Evolutionary conservation across 345 rosid genomes (phyloP), one percentile per base, ranked within the genome.

Genomic region (Eucalyptus microcorys): DNA sequence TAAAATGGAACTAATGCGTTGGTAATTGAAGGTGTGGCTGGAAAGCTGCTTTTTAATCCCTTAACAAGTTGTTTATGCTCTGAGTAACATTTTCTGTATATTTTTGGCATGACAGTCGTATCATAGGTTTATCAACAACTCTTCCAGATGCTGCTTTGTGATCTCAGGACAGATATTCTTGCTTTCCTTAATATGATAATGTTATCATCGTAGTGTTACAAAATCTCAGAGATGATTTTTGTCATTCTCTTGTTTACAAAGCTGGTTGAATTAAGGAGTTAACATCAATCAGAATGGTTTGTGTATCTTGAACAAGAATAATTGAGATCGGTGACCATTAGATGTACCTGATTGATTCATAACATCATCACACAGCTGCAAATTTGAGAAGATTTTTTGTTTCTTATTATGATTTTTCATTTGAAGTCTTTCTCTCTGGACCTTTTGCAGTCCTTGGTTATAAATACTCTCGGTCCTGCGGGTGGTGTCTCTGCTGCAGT

Each of bases 401-500:
- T 86, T 37, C 8, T 26, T 50, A 22, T 34, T 22, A 86, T 17
- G 87, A 49, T 86, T 86, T 24, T 86, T 49, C 66, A 49, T 49
- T 86, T 86, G 87, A 52, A 42, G 66, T 86, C 61, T 86, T 30
- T 87, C 49, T 30, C 61, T 15, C 11, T 64, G 50, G 88, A 52
- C 88, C 86, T 86, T 49, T 85, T 86, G 89, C 92, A 93, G 95
- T 93, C 95, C 22, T 88, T 93, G 88, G 91, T 91, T 71, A 90
- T 92, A 11, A 93, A 90, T 66, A 90, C 95, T 71, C 93, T 91
- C 48, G 93, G 95, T 84, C 93, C 92, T 30, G 89, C 48, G 85
- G 88, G 90, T 49, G 91, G 89, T 91, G 93, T 92, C 87, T 88
- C 93, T 87, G 87, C 89, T 88, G 89, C 94, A 86, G 55, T 91